Percentiles rank a stretch among this genome's conserved stretches.
These are phyloP conservation scores for Diaporthe longicolla DNA, from an alignment of 2,329 filamentous ascomycete species.

Conservation along the genomic window DNA sequence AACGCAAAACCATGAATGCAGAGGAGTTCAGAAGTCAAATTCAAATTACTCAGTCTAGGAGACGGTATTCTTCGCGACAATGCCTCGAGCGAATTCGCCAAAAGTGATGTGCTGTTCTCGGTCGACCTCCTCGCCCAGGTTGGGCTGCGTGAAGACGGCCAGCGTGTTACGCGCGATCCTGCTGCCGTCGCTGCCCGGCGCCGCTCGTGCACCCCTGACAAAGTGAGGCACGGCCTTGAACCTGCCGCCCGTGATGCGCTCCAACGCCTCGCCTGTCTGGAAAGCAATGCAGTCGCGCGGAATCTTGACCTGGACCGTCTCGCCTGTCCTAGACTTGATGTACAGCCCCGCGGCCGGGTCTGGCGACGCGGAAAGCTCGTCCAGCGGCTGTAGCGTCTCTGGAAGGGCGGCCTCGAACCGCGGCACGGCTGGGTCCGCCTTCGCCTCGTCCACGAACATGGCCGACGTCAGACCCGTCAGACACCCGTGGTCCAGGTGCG, in stretches of 20 bases:
- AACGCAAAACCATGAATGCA: slow-evolving; percentile 17
- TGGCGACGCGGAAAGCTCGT: slow-evolving; percentile 81
- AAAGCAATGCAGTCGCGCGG: slow-evolving; percentile 94
- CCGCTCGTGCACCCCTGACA: slow-evolving; percentile 80
- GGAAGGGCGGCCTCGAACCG: slow-evolving; percentile 54
- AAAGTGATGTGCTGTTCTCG: slow-evolving; percentile 76
- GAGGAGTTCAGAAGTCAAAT: neutral
- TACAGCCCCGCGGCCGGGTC: slow-evolving; percentile 92
- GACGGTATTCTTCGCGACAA: slow-evolving; percentile 73
- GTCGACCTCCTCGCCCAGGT: slow-evolving; percentile 85
- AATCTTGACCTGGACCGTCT: slow-evolving; percentile 92
- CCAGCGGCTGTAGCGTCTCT: slow-evolving; percentile 63
- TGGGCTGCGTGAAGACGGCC: slow-evolving; percentile 97
- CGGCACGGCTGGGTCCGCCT: slow-evolving; percentile 49
- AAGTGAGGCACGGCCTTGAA: slow-evolving; percentile 98
- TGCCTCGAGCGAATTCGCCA: slow-evolving; percentile 79
- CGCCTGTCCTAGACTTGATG: slow-evolving; percentile 86
- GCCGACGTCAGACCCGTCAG: slow-evolving; percentile 93
- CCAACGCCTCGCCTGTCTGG: slow-evolving; percentile 92
- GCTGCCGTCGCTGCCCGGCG: slow-evolving; percentile 55
- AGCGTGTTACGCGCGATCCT: slow-evolving; percentile 86
- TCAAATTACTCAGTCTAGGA: slow-evolving; percentile 45
- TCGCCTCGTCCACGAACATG: slow-evolving; percentile 91
- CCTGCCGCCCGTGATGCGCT: slow-evolving; percentile 89
- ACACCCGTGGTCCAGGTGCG: slow-evolving; percentile 91